Percentiles rank a stretch among this genome's conserved stretches.
phyloP scores from a whole-genome alignment of 179 eudicot genomes.

The Dionaea muscipula region DNA sequence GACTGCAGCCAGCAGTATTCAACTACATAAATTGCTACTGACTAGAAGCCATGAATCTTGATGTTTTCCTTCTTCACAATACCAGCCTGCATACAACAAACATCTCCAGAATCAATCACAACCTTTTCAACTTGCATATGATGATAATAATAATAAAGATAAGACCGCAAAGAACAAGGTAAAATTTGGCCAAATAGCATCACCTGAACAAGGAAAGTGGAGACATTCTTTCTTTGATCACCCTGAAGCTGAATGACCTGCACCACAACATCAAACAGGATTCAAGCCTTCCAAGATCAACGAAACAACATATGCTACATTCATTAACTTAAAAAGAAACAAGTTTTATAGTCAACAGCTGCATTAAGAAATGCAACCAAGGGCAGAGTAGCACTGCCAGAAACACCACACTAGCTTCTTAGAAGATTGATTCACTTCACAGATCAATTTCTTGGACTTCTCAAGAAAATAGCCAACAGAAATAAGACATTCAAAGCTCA shows the following conservation, averaged over 20 bases:
- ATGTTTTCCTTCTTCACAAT: constrained; percentile 11
- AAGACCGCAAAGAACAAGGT: neutral
- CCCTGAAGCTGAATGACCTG: constrained; percentile 34
- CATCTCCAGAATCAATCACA: neutral
- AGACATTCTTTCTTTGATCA: constrained; percentile 29
- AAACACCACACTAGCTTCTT: too few relatives aligned
- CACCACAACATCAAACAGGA: neutral
- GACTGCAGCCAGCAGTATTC: neutral
- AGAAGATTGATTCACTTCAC: too few relatives aligned
- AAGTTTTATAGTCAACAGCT: too few relatives aligned
- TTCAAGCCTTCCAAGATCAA: too few relatives aligned
- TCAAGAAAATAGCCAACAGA: too few relatives aligned
- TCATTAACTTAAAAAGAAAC: too few relatives aligned
- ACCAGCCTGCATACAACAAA: constrained; percentile 17
- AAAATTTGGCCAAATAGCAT: neutral
- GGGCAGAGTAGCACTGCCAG: too few relatives aligned
- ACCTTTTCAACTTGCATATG: neutral
- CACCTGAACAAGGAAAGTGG: constrained; percentile 27
- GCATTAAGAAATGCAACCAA: too few relatives aligned
- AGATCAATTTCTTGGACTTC: too few relatives aligned
- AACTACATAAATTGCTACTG: neutral
- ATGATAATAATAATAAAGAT: neutral
- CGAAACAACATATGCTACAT: too few relatives aligned
- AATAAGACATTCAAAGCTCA: too few relatives aligned
- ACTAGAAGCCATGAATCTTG: constrained; percentile 14